Percentiles rank a stretch among this genome's conserved stretches.
These are phyloP conservation scores for Botryotinia calthae DNA, from an alignment of 2,329 filamentous ascomycete species.

Conservation along the genomic window DNA sequence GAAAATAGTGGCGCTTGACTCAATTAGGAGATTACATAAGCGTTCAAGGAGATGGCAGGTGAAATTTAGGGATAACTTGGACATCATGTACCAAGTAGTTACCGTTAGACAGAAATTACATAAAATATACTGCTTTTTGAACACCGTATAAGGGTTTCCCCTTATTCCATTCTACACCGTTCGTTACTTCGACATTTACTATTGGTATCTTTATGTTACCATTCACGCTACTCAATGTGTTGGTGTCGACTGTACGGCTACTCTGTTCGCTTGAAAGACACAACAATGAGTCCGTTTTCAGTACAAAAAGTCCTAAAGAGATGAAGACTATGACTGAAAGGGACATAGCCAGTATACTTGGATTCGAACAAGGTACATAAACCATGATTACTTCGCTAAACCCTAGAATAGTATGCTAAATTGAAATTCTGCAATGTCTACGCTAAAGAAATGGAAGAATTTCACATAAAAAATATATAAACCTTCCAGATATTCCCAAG, in stretches of 20 bases:
- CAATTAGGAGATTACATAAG: constrained; percentile 3
- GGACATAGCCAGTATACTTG: background rate
- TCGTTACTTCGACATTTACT: background rate
- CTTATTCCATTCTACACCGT: background rate
- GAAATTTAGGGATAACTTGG: background rate
- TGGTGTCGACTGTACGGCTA: background rate
- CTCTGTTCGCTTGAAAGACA: background rate
- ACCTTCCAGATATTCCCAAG: background rate
- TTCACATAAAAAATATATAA: background rate
- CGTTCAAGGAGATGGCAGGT: constrained; percentile 10
- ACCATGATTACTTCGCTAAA: background rate
- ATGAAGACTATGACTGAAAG: background rate
- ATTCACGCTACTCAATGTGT: background rate
- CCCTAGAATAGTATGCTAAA: background rate
- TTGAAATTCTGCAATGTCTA: background rate
- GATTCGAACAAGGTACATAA: background rate
- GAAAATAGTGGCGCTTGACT: constrained; percentile 4
- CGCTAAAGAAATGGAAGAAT: too few species aligned
- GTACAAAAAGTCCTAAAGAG: background rate
- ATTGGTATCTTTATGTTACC: background rate
- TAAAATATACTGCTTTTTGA: background rate
- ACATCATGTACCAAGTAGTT: background rate
- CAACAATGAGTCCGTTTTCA: background rate
- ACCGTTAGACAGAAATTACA: background rate
- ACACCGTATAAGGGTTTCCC: background rate